Conservation (phyloP, 352 stramenopile genomes). For the Pythium phragmitis region DNA sequence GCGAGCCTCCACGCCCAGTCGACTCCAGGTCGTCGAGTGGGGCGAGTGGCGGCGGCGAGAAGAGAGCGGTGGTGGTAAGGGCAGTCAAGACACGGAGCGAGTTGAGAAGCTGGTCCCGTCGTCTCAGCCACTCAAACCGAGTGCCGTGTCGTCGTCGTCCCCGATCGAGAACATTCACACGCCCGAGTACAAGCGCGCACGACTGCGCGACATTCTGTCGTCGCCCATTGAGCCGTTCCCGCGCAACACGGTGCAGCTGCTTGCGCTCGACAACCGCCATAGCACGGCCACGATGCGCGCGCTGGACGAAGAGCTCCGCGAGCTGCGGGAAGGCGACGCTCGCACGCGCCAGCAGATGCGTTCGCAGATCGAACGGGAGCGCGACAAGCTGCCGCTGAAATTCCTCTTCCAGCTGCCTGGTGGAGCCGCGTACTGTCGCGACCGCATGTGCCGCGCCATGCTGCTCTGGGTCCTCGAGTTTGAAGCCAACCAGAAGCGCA, state of each 20-base stretch:
- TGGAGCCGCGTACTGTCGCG: conserved; percentile 66
- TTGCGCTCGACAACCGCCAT: conserved; percentile 39
- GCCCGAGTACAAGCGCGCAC: conserved; percentile 52
- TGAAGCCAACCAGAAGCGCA: conserved; percentile 69
- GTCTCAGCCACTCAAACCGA: neutral
- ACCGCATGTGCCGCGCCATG: conserved; percentile 72
- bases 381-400: conserved; percentile 64
- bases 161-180: conserved; percentile 38
- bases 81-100: neutral
- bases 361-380: conserved; percentile 52
- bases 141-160: neutral
- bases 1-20: conserved; percentile 8
- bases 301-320: conserved; percentile 41
- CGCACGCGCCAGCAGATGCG: conserved; percentile 42
- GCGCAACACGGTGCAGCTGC: conserved; percentile 40
- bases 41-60: conserved; percentile 25
- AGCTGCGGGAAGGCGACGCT: conserved; percentile 39
- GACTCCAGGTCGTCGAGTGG: conserved; percentile 29
- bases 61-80: neutral
- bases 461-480: conserved; percentile 70
- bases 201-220: conserved; percentile 60
- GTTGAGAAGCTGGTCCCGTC: neutral
- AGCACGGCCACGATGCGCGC: conserved; percentile 52
- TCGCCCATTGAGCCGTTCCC: conserved; percentile 59
- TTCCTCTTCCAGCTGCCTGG: conserved; percentile 83